A percentile compares a stretch with the other conserved stretches of the same genome.
These are phyloP conservation scores for Fusarium mangiferae DNA, from an alignment of 2,329 filamentous ascomycete species.

Conservation along the genomic window DNA sequence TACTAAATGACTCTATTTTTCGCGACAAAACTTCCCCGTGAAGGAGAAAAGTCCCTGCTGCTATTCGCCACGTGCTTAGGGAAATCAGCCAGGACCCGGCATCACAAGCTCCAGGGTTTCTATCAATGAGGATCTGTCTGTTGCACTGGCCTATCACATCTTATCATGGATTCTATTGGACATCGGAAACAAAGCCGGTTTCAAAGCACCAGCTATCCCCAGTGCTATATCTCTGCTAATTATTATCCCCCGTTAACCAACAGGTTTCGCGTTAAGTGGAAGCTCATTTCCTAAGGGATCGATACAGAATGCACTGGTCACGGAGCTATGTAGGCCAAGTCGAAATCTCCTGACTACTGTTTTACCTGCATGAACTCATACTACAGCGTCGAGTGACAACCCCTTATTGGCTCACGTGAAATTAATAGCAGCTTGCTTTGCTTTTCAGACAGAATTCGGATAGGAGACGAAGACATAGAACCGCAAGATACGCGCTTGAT, in stretches of 20 bases:
- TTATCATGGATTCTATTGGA: background rate
- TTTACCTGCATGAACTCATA: background rate
- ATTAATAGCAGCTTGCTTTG: background rate
- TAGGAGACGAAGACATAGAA: background rate
- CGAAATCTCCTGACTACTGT: background rate
- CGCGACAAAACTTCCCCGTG: background rate
- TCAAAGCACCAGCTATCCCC: background rate
- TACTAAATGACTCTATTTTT: background rate
- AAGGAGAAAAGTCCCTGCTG: background rate
- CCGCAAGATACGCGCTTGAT: background rate
- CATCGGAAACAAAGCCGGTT: background rate
- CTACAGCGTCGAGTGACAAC: background rate
- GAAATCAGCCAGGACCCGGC: background rate
- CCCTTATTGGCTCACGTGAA: background rate
- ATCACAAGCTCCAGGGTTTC: background rate
- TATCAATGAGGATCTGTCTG: background rate
- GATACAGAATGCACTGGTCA: background rate
- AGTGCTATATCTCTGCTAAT: background rate
- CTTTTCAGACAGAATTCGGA: background rate
- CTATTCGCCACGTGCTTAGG: background rate
- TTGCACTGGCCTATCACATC: background rate
- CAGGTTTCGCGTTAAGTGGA: background rate
- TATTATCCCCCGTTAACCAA: accelerated
- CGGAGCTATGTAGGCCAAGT: background rate
- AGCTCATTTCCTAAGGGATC: background rate